Evolutionary conservation across 2,329 filamentous ascomycete genomes (phyloP).

Genomic region (Microcyclospora pomicola): DNA sequence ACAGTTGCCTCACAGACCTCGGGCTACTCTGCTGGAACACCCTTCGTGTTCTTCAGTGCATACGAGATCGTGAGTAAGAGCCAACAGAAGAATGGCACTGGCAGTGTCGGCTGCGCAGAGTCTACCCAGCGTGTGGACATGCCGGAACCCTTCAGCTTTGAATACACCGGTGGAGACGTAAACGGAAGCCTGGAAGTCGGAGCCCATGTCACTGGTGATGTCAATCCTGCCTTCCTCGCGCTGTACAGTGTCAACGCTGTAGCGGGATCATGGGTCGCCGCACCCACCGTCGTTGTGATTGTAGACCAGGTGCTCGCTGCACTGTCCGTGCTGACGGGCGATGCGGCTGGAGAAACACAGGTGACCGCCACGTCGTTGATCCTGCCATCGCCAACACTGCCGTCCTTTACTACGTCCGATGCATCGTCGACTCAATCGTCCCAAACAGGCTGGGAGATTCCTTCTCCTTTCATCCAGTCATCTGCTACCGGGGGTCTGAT

Average conservation of each 20-base stretch:
- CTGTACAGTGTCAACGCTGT: conserved; percentile 11
- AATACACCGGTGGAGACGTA: conserved; percentile 23
- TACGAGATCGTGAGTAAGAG: conserved; percentile 28
- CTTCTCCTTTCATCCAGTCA: background rate
- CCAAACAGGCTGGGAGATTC: background rate
- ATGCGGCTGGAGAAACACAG: conserved; percentile 3
- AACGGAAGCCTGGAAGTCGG: conserved; percentile 13
- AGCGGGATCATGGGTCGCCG: conserved; percentile 25
- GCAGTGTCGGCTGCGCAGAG: conserved; percentile 18
- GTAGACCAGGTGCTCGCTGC: conserved; percentile 26
- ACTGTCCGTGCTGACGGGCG: conserved; percentile 5
- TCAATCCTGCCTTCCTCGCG: conserved; percentile 22
- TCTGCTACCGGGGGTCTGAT: background rate
- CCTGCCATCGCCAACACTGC: conserved; percentile 14
- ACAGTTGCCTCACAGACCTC: conserved; percentile 11
- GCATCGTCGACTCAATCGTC: background rate
- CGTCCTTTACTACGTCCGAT: conserved; percentile 8
- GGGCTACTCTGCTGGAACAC: conserved; percentile 19
- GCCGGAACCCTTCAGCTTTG: conserved; percentile 22
- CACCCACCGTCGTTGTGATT: conserved; percentile 30
- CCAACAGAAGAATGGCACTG: conserved; percentile 14
- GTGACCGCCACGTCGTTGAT: conserved; percentile 4
- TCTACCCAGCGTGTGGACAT: conserved; percentile 24
- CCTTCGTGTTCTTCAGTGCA: conserved; percentile 30
- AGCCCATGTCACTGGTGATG: conserved; percentile 20